Evolutionary conservation across 108 stramenopile species (phyloP).

Genomic region (Craspedostauros australis): DNA sequence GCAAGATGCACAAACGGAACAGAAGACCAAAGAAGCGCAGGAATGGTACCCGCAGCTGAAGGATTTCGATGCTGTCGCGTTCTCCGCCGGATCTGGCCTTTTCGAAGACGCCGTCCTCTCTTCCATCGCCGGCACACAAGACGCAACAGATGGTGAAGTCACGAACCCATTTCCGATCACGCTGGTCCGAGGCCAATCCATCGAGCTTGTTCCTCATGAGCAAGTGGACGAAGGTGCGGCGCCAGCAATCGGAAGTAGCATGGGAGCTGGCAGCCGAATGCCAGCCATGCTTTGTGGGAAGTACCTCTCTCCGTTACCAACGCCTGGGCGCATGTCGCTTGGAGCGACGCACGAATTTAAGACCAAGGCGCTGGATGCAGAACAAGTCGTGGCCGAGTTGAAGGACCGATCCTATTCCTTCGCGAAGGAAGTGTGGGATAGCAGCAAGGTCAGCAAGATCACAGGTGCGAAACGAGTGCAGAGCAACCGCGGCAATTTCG

Average conservation of each 20-base stretch:
- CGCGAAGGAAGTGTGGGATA: conserved; percentile 57
- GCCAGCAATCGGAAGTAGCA: no score
- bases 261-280: no score
- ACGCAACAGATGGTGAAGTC: not conserved
- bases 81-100: conserved; percentile 66
- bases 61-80: conserved; percentile 46
- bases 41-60: conserved; percentile 21
- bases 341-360: conserved; percentile 86
- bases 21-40: not conserved
- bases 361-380: conserved; percentile 21
- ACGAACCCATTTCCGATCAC: conserved; percentile 41
- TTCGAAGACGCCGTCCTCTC: conserved; percentile 28
- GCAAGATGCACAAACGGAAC: conserved; percentile 1
- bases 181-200: conserved; percentile 81
- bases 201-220: conserved; percentile 35
- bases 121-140: not conserved
- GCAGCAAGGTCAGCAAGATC: conserved; percentile 38
- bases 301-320: conserved; percentile 62
- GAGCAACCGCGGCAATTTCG: conserved; percentile 59
- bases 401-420: conserved; percentile 42
- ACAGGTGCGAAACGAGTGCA: conserved; percentile 68
- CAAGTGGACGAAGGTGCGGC: conserved; percentile 27
- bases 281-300: conserved; percentile 81
- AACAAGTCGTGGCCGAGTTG: conserved; percentile 47
- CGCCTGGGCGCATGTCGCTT: conserved; percentile 35